phyloP scores from a whole-genome alignment of 1,139 yeast genomes.

The Debaryomycetaceae sp. region DNA sequence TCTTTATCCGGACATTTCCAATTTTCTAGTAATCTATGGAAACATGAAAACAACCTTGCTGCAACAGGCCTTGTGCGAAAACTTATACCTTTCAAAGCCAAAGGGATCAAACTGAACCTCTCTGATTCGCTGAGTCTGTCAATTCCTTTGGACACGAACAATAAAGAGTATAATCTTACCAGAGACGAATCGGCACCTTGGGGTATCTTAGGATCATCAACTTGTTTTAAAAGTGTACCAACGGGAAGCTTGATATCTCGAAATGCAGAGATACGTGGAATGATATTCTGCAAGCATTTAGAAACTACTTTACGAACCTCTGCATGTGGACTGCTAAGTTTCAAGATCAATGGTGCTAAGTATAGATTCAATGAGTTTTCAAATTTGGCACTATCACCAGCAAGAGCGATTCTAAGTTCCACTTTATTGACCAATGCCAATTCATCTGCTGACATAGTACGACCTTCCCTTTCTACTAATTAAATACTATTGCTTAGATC shows the following conservation, averaged over 20 bases:
- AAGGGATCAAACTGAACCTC: constrained; percentile 41
- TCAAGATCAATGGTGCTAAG: constrained; percentile 74
- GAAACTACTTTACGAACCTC: constrained; percentile 69
- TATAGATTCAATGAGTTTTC: constrained; percentile 59
- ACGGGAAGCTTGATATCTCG: constrained; percentile 57
- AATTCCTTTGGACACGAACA: constrained; percentile 65
- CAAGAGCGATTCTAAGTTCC: constrained; percentile 79
- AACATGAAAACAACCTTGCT: constrained; percentile 60
- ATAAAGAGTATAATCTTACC: constrained; percentile 62
- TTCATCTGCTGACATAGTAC: constrained; percentile 48
- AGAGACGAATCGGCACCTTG: constrained; percentile 42
- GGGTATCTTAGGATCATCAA: constrained; percentile 49
- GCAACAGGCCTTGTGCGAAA: constrained; percentile 33
- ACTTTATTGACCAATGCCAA: constrained; percentile 65
- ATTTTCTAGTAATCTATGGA: constrained; percentile 50
- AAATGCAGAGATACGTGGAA: constrained; percentile 66
- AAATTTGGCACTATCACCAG: constrained; percentile 64
- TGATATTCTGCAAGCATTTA: constrained; percentile 61
- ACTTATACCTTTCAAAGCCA: constrained; percentile 46
- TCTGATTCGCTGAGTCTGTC: constrained; percentile 44
- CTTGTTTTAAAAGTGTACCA: constrained; percentile 59
- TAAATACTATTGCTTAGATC: not conserved
- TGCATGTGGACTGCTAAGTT: constrained; percentile 68
- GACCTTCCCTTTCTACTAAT: not conserved
- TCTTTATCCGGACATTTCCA: constrained; percentile 54